Conservation (phyloP, 768 basidiomycete species). For the Hemileccinum impolitum region DNA sequence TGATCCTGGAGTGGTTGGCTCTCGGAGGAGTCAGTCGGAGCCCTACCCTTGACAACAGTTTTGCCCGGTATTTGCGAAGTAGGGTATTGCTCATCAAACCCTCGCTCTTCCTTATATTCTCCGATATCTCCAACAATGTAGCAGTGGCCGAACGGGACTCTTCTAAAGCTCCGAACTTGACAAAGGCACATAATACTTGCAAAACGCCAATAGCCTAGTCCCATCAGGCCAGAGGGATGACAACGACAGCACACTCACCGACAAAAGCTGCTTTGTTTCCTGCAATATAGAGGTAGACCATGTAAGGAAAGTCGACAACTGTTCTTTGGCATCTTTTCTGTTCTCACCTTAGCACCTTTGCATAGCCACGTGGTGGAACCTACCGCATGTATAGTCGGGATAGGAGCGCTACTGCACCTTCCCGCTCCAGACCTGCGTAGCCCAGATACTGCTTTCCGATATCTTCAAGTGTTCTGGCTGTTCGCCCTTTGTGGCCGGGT, state of each 20-base stretch:
- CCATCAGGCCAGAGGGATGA: slow-evolving; percentile 1
- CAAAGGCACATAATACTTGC: slow-evolving; percentile 66
- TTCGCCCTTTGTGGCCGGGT: slow-evolving; percentile 44
- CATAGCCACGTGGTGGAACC: slow-evolving; percentile 14
- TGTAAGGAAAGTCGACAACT: slow-evolving; percentile 51
- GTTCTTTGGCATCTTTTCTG: slow-evolving; percentile 56
- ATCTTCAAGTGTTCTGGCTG: slow-evolving; percentile 53
- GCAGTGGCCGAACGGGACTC: slow-evolving; percentile 44
- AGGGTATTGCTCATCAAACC: slow-evolving; percentile 54
- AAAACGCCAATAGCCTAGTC: slow-evolving; percentile 64
- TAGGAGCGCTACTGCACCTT: slow-evolving; percentile 77
- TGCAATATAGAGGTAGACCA: slow-evolving; percentile 41
- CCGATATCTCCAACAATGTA: slow-evolving; percentile 44
- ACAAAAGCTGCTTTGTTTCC: slow-evolving; percentile 45
- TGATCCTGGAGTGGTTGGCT: slow-evolving; percentile 34
- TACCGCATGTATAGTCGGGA: slow-evolving; percentile 80
- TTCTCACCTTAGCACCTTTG: slow-evolving; percentile 9
- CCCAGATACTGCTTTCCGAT: slow-evolving; percentile 56
- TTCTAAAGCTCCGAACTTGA: slow-evolving; percentile 58
- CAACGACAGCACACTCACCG: slow-evolving; percentile 36
- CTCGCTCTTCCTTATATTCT: slow-evolving; percentile 39
- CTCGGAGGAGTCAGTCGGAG: slow-evolving; percentile 57
- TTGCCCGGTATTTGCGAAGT: slow-evolving; percentile 64
- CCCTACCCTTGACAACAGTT: slow-evolving; percentile 64
- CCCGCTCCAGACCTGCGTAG: slow-evolving; percentile 79